Percentiles rank a stretch among this genome's conserved stretches.
These are phyloP conservation scores for Ceratocystis cacaofunesta DNA, from an alignment of 2,329 filamentous ascomycete species.

Conservation along the genomic window DNA sequence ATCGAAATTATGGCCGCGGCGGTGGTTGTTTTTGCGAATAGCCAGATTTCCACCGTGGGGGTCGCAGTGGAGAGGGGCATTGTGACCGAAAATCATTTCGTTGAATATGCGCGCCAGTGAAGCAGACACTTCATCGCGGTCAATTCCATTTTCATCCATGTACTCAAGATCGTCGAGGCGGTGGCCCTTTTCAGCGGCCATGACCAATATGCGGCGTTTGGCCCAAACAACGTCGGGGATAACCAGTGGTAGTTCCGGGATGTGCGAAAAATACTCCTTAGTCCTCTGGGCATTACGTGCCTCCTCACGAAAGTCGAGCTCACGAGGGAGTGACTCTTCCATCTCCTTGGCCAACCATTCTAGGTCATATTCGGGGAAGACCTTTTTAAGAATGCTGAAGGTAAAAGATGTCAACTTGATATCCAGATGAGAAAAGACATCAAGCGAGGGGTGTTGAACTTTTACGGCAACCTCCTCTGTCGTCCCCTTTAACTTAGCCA, in stretches of 20 bases:
- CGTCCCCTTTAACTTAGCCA: slow-evolving; percentile 66
- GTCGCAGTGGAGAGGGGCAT: slow-evolving; percentile 86
- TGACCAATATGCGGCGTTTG: slow-evolving; percentile 76
- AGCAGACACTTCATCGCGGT: slow-evolving; percentile 88
- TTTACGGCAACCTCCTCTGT: slow-evolving; percentile 89
- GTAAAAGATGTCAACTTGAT: slow-evolving; percentile 75
- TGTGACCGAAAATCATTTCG: slow-evolving; percentile 93
- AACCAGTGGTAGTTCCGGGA: slow-evolving; percentile 64
- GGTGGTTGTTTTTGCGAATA: slow-evolving; percentile 57
- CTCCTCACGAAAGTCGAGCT: slow-evolving; percentile 79
- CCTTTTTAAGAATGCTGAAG: slow-evolving; percentile 75
- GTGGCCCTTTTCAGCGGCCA: slow-evolving; percentile 80
- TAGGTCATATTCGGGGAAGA: slow-evolving; percentile 95
- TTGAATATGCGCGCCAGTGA: slow-evolving; percentile 88
- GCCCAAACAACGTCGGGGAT: slow-evolving; percentile 86
- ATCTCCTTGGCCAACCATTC: slow-evolving; percentile 93
- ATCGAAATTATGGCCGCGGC: slow-evolving; percentile 65
- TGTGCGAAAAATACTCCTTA: slow-evolving; percentile 61
- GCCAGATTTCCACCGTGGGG: slow-evolving; percentile 94
- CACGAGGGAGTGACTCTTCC: slow-evolving; percentile 76
- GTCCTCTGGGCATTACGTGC: slow-evolving; percentile 70
- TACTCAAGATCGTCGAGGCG: slow-evolving; percentile 81
- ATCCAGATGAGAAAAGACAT: slow-evolving; percentile 82
- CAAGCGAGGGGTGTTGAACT: slow-evolving; percentile 79
- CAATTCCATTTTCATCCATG: slow-evolving; percentile 72